Conservation (phyloP, 306 rosid species). For the Cucumis hystrix region DNA sequence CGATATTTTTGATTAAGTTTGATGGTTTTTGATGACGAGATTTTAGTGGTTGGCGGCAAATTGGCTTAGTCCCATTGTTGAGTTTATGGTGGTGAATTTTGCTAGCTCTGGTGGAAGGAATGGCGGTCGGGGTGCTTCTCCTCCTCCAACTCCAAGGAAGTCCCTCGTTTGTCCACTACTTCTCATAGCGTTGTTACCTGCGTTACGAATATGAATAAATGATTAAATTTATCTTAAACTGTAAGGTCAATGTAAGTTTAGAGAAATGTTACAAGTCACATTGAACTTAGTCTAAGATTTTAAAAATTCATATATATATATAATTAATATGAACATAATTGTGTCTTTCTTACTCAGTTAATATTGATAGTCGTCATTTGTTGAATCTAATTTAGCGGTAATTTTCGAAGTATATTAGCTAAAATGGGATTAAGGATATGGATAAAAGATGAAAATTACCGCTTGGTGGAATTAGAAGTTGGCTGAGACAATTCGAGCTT, state of each 20-base stretch:
- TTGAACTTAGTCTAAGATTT: not conserved
- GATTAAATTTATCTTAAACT: not conserved
- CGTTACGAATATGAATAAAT: not conserved
- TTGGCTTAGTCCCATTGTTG: constrained; percentile 52
- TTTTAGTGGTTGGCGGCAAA: constrained; percentile 40
- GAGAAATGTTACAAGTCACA: not conserved
- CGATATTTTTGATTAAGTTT: not conserved
- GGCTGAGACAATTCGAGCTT: constrained; percentile 24
- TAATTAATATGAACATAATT: not conserved
- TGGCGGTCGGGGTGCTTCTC: constrained; percentile 16
- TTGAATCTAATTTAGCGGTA: too few species aligned
- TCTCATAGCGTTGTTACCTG: constrained; percentile 10
- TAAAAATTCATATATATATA: not conserved
- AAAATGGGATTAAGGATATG: not conserved
- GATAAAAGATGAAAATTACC: not conserved
- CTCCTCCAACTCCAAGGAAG: constrained; percentile 61
- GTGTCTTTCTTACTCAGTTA: not conserved
- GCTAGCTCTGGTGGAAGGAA: constrained; percentile 47
- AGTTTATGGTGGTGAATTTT: constrained; percentile 40
- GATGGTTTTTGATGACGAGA: not conserved
- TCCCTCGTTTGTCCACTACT: constrained; percentile 47
- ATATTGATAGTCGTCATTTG: not conserved
- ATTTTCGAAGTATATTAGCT: not conserved
- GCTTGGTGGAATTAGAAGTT: constrained; percentile 25
- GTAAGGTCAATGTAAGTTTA: too few species aligned